Evolutionary conservation across 805 yeast species (phyloP), one percentile per base, ranked within the genome.

Genomic region (Jamesozyma spencerorum): DNA sequence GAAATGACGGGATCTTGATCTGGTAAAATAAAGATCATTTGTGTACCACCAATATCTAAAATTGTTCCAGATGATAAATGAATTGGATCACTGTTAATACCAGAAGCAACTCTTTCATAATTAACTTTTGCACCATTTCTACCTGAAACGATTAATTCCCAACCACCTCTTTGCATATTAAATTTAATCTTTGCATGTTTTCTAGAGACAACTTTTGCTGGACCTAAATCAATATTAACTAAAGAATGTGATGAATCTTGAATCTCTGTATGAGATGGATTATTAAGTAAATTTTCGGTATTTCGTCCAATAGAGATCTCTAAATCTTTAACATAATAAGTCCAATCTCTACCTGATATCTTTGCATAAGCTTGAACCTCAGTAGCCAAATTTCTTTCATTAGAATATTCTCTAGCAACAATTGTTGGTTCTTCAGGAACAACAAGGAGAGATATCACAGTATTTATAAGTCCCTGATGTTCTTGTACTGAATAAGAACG

Each of bases 351-450:
- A 34, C 98, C 98, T 0, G 97, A 88, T 36, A 92, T 81, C 61
- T 92, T 92, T 28, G 97, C 98, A 61, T 90, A 92, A 0, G 98
- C 98, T 64, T 88, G 95, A n/a, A 92, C 88, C 58, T 88, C 95
- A 4, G 69, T 57, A 30, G 71, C 73, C 27, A 68, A 57, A 40
- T 67, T 82, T 45, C 77, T 75, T 38, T 79, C 85, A 60, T 92
- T 92, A 41, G 90, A 77, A 57, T 75, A 85, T 19, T 66, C 72
- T 36, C 65, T 66, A 11, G 94, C 75, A 5, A 88, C 97, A 47
- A 75, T 75, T 1, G 95, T 86, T 17, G 70, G 70, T 32, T 83
- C 84, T 19, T 78, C 79, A 0, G 97, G 96, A 11, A 71, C 66
- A 11, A 75, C 71, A 41, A 92, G 68, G 10, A 76, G 70, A 18